phyloP scores from a whole-genome alignment of 495 filamentous ascomycete genomes.

The Tuber melanosporum region DNA sequence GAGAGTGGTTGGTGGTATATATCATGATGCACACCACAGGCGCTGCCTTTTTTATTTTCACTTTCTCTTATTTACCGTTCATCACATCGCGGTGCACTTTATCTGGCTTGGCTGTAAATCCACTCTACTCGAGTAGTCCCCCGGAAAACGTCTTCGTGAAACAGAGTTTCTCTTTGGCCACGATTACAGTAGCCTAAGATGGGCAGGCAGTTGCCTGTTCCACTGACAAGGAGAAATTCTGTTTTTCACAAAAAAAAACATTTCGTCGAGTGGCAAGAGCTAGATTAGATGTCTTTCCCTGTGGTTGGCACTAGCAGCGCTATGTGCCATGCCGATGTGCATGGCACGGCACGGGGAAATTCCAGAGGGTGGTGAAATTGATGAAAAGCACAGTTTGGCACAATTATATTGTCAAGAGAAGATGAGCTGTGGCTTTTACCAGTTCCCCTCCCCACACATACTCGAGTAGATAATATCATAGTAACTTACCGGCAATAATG shows the following conservation, averaged over 20 bases:
- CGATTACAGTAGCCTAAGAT: not conserved
- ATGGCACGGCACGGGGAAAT: too few species aligned
- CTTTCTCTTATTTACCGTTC: not conserved
- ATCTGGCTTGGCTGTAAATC: not conserved
- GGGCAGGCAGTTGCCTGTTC: not conserved
- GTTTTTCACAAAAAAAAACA: not conserved
- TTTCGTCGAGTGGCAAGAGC: not conserved
- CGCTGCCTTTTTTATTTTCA: conserved; percentile 11
- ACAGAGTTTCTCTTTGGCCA: not conserved
- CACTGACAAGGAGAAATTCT: not conserved
- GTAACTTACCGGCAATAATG: too few species aligned
- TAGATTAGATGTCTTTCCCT: not conserved
- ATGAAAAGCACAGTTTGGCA: too few species aligned
- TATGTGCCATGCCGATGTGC: too few species aligned
- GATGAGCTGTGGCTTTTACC: too few species aligned
- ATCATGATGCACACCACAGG: conserved; percentile 13
- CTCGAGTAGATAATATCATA: too few species aligned
- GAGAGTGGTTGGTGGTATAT: not conserved
- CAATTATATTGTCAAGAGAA: too few species aligned
- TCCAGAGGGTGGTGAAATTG: too few species aligned
- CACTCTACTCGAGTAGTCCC: not conserved
- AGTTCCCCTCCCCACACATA: too few species aligned
- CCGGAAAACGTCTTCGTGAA: not conserved
- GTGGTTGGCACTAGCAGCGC: too few species aligned
- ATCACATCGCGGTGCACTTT: not conserved